These are phyloP conservation scores for Rhizomucor miehei DNA, from an alignment of 371 early-diverging fungal species.

Conservation along the genomic window DNA sequence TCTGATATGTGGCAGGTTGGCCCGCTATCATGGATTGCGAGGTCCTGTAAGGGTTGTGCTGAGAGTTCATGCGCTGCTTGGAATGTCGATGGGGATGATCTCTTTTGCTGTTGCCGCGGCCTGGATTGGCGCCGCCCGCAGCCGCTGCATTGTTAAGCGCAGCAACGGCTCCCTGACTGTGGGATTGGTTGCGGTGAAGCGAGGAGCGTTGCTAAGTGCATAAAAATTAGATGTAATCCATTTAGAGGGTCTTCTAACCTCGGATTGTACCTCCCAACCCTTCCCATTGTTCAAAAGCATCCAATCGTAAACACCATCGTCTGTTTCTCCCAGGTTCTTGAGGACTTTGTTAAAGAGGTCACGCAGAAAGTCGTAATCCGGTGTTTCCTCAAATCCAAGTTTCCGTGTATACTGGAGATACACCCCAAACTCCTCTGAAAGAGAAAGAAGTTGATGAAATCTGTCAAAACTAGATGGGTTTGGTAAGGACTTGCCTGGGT, in stretches of 20 bases:
- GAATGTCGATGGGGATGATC: slow-evolving; percentile 12
- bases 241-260: neutral
- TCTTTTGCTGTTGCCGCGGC: slow-evolving; percentile 9
- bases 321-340: slow-evolving; percentile 66
- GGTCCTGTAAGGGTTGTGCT: slow-evolving; percentile 10
- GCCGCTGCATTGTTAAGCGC: slow-evolving; percentile 17
- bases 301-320: slow-evolving; percentile 97
- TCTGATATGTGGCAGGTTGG: slow-evolving; percentile 22
- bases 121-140: slow-evolving; percentile 2
- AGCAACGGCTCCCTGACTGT: slow-evolving; percentile 19
- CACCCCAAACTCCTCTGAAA: slow-evolving; percentile 71
- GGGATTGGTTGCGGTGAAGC: slow-evolving; percentile 14
- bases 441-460: slow-evolving; percentile 1
- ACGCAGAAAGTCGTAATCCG: slow-evolving; percentile 91
- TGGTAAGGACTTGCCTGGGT: slow-evolving; percentile 54
- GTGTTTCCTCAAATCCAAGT: slow-evolving; percentile 94
- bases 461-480: neutral
- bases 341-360: slow-evolving; percentile 87
- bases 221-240: neutral
- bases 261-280: slow-evolving; percentile 44
- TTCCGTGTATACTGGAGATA: slow-evolving; percentile 87
- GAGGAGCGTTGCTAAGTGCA: slow-evolving; percentile 12
- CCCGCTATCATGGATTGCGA: slow-evolving; percentile 14
- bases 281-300: slow-evolving; percentile 68
- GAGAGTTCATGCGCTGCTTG: slow-evolving; percentile 10